Conservation (phyloP, 768 basidiomycete genomes). For the Auricularia sp. region DNA sequence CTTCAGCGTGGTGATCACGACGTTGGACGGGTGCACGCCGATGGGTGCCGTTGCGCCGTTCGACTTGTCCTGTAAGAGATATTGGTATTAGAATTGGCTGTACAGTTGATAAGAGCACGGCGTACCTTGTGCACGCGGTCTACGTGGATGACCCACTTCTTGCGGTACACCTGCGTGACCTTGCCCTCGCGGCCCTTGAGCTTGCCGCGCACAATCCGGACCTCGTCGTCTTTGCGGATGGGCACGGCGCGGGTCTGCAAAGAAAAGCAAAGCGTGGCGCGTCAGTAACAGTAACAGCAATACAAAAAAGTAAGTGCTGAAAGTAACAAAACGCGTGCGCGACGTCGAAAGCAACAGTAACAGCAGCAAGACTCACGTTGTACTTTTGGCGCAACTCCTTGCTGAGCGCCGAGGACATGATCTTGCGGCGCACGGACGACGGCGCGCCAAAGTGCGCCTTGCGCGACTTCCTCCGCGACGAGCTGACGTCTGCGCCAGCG, state of each 20-base stretch:
- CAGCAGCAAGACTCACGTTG: conserved; percentile 48
- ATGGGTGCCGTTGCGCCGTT: conserved; percentile 91
- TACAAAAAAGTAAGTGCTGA: neutral
- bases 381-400: conserved; percentile 92
- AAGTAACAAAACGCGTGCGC: too few species aligned
- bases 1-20: conserved; percentile 88
- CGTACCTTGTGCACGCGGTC: conserved; percentile 66
- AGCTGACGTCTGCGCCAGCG: conserved; percentile 58
- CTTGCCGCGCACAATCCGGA: conserved; percentile 90
- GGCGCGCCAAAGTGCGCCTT: conserved; percentile 97
- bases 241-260: conserved; percentile 79
- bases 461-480: conserved; percentile 93
- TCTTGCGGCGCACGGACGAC: conserved; percentile 89
- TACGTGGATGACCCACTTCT: conserved; percentile 98
- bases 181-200: conserved; percentile 99
- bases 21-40: conserved; percentile 93
- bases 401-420: conserved; percentile 92
- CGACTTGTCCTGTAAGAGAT: conserved; percentile 69
- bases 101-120: neutral
- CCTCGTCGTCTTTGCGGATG: conserved; percentile 97
- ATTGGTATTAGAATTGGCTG: neutral
- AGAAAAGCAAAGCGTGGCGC: neutral
- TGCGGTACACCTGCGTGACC: conserved; percentile 89
- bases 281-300: conserved; percentile 5
- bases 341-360: neutral